Evolutionary conservation across 2,329 filamentous ascomycete genomes (phyloP).

Genomic region (Colletotrichum cereale): DNA sequence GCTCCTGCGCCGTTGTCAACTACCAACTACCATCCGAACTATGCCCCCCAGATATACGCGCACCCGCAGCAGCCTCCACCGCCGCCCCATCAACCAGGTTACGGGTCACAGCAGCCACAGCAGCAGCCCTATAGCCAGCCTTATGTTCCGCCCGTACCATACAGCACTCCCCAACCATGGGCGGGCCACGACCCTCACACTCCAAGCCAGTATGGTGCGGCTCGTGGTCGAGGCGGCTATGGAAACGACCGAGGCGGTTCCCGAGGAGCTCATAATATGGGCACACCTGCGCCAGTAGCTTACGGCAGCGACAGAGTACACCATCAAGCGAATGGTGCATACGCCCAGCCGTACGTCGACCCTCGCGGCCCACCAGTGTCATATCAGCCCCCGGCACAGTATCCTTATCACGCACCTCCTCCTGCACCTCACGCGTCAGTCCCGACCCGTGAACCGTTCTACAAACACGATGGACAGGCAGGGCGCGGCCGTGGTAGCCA

Average conservation of each 20-base stretch:
- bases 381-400: constrained; percentile 47
- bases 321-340: constrained; percentile 52
- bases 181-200: constrained; percentile 50
- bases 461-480: constrained; percentile 48
- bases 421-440: constrained; percentile 53
- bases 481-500: constrained; percentile 50
- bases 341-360: constrained; percentile 57
- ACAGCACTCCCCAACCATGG: constrained; percentile 50
- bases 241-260: constrained; percentile 58
- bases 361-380: constrained; percentile 51
- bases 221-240: constrained; percentile 58
- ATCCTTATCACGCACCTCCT: constrained; percentile 53
- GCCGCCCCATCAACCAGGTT: constrained; percentile 57
- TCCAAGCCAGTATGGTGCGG: constrained; percentile 52
- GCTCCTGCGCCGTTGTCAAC: constrained; percentile 62
- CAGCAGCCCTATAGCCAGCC: constrained; percentile 50
- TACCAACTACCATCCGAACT: constrained; percentile 70
- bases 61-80: constrained; percentile 45
- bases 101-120: constrained; percentile 56
- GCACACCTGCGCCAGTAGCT: constrained; percentile 50
- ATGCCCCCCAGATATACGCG: constrained; percentile 66
- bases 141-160: constrained; percentile 52
- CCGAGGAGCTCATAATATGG: constrained; percentile 49
- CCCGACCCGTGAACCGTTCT: constrained; percentile 50
- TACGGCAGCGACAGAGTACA: constrained; percentile 46